Base-by-base conservation (phyloP, 1,139 yeast genomes). In the Yamadazyma membranifaciens region DNA sequence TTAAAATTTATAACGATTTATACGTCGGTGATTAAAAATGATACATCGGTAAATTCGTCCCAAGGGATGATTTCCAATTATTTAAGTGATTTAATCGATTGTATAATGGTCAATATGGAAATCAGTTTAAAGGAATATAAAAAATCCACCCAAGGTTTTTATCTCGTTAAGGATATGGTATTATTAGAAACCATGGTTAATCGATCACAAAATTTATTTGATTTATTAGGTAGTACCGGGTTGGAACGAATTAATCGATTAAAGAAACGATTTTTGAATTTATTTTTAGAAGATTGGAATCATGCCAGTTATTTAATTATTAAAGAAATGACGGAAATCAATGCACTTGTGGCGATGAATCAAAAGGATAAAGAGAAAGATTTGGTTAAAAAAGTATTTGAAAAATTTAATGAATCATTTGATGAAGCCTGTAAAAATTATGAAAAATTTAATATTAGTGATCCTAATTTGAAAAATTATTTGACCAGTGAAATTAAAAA, bases 261-360 rank as follows among this genome's bases (percentile, higher is more conserved):
- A 49, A 81, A 84, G 55, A 89, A 87, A 56, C 72, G 89, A 46
- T 88, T 85, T 38, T 67, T 87, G 52, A 87, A 85, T 55, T 67
- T 82, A 49, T 87, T 89, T 57, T 72, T 89, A 45, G 81, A 83
- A 16, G 92, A 84, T 51, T 91, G 97, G 97, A 84, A 86, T 51
- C 75, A 74, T 47, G 81, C 88, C 17, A 89, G 96, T 6, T 74
- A 84, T 22, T 75, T 79, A 41, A 73, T 91, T 40, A 82, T 91
- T 32, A 54, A 74, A 67, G 89, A 83, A 49, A 83, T 82, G 63
- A 81, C 91, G 2, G 74, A 75, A 22, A 79, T 81, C 37, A 65
- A 72, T 35, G 43, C 54, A 4, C 36, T 49, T 11, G 54, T 75
- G 38, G 65, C 70, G 14, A 48, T 61, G 4, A 48, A 49, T 33